Base-by-base conservation (phyloP, 306 rosid species). In the Castanopsis chinensis region DNA sequence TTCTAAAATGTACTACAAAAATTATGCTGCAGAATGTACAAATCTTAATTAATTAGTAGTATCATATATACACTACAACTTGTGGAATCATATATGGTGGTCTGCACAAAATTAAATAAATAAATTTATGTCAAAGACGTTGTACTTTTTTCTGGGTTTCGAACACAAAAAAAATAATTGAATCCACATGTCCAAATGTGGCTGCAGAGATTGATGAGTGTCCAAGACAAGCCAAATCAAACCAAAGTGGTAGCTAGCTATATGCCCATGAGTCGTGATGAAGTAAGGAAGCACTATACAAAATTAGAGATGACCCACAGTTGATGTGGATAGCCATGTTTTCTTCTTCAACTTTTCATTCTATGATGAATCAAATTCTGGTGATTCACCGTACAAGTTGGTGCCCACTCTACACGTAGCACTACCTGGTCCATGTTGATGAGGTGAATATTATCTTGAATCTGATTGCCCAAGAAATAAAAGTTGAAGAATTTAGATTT, bases 321-420 rank as follows among this genome's bases (percentile, higher is more conserved):
- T 0, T 52, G 80, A 67, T 77, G 55, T 32, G 55, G 74, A 30
- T n/a, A 27, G 13, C 23, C 55, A 13, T 20, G 14, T 6, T n/a
- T 56, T 59, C 45, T 37, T 20, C 32, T 57, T 21, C 25, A 41
- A 15, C 57, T 21, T 58, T 75, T 59, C 58, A 1, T 19, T 73
- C 6, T 9, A 28, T 19, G 23, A 55, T 18, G 8, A 12, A 6
- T 6, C 54, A 25, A 27, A 3, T 12, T 49, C 37, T 19, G n/a
- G n/a, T 32, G 51, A 55, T 19, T 73, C 77, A 73, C 32, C 67
- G 55, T 19, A 43, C 28, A 23, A 60, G 71, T 75, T 60, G 78
- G 11, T 21, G 51, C 58, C 23, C 41, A 43, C 57, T 4, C 23
- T 28, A 5, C 70, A 53, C 17, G 45, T 49, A 49, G 17, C 53